Base-by-base conservation (phyloP, 2,329 filamentous ascomycete genomes). In the Neoarthrinium moseri region DNA sequence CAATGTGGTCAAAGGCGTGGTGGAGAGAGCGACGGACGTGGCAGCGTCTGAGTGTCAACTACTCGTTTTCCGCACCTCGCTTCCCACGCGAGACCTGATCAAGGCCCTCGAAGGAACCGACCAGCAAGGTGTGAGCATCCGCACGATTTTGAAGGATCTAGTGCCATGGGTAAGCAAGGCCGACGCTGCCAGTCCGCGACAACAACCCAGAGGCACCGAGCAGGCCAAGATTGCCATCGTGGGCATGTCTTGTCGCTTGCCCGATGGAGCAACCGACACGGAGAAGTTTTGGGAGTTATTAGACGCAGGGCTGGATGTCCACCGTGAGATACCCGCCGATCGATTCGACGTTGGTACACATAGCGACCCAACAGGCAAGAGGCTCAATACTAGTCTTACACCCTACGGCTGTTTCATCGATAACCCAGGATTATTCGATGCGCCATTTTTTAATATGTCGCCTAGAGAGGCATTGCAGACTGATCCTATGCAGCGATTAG, bases 401-500 rank as follows among this genome's bases (percentile, higher is more conserved):
- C 52, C 49, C 60, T 46, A 46, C 15, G 47, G 47, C 2, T 49
- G 47, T 15, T 49, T 37, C 4, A 46, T 49, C 21, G 43, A 46
- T 13, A 32, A 43, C 8, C 43, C 47, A 2, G 47, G 47, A 11
- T 24, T 43, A 1, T 49, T 49, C 11, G 47, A 49, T 11, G 37
- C 37, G 11, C 37, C 18, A 2, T 49, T 49, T 26, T 49, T 49
- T 32, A 46, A 46, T 29, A 46, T 49, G 37, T 49, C 47, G 1
- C 47, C 47, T 4, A 23, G 43, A 5, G 47, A 49, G n/a, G 43
- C 43, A 1, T 15, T 77, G 22, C 82, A 87, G 54, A 86, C 81
- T 3, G 84, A 87, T 61, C 84, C 85, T 0, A 84, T 84, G 72
- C 84, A 86, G 57, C 74, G 84, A 56, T 66, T 87, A 12, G 80